Evolutionary conservation across 768 basidiomycete species (phyloP).

Genomic region (Pseudohyphozyma bogoriensis): DNA sequence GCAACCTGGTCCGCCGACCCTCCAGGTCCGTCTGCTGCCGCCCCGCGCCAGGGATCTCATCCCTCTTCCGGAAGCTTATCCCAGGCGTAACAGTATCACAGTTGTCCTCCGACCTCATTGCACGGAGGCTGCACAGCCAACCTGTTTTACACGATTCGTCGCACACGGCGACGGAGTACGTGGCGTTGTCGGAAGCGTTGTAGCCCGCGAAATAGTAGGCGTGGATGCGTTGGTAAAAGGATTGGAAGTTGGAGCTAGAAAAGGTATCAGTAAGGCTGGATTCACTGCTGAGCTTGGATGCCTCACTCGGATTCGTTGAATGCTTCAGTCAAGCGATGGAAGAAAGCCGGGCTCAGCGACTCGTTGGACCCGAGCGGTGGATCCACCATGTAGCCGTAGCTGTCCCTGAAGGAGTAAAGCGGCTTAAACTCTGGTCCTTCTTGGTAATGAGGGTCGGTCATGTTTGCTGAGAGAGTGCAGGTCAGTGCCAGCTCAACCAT

Average conservation of each 20-base stretch:
- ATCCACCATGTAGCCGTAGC: neutral
- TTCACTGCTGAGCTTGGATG: neutral
- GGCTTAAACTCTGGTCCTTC: neutral
- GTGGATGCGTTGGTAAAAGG: neutral
- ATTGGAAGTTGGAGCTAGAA: neutral
- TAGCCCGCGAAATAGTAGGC: neutral
- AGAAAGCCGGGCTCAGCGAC: neutral
- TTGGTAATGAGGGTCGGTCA: neutral
- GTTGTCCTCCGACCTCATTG: neutral
- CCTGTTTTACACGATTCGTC: too few relatives aligned
- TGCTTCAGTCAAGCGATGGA: neutral
- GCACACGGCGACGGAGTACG: too few relatives aligned
- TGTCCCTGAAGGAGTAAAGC: neutral
- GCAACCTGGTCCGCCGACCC: too few relatives aligned
- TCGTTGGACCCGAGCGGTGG: neutral
- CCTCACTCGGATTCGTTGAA: neutral
- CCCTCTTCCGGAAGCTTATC: neutral
- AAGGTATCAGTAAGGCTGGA: neutral
- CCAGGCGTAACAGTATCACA: neutral
- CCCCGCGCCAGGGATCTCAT: neutral
- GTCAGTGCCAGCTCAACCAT: neutral
- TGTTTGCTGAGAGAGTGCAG: neutral
- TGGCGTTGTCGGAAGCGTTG: neutral
- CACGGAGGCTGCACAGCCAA: neutral
- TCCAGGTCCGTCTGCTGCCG: too few relatives aligned